Base-by-base conservation (phyloP, 1,139 yeast genomes). In the Hansenula sp. region DNA sequence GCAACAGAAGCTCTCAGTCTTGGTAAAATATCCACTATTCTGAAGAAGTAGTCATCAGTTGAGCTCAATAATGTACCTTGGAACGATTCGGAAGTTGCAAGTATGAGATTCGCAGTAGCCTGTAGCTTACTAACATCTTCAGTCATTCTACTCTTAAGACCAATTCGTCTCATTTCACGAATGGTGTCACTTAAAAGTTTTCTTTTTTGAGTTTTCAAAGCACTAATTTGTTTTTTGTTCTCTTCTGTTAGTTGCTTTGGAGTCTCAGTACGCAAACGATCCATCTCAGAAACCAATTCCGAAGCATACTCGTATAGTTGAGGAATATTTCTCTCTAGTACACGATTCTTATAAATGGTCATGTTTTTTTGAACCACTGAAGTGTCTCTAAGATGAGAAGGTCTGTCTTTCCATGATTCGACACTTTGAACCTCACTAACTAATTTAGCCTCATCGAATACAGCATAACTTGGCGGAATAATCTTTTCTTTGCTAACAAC, bases 11-110 rank as follows among this genome's bases (percentile, higher is more conserved):
- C 73, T 53, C 96, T 73, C 44, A 92, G 65, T 35, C 92, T 71
- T 8, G 97, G 97, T 32, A 90, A 64, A 37, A 89, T 60, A 52
- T 92, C 98, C 40, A 92, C 62, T 17, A 87, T 64, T 45, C 85
- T 72, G 66, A 76, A 86, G 60, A 79, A 89, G 52, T 75, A 74
- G 0, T 60, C 60, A 56, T 89, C 95, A 36, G 68, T 61, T 2
- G 72, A 73, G n/a, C 66, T 66, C 31, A 77, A 55, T 1, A 55
- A 43, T 2, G 71, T 58, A 1, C 56, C 65, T 4, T 59, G 58
- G 38, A 86, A 70, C 2, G 82, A 64, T 10, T 64, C 64, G 11
- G 80, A 64, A 38, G 73, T 70, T 1, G 85, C 74, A 36, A 92
- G 62, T 26, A 90, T 71, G 29, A 74, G 61, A 36, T 81, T 81